Percentiles rank a stretch among this genome's conserved stretches.
Conservation (phyloP, 1,284 basidiomycete genomes). For the Inonotus hispidus region DNA sequence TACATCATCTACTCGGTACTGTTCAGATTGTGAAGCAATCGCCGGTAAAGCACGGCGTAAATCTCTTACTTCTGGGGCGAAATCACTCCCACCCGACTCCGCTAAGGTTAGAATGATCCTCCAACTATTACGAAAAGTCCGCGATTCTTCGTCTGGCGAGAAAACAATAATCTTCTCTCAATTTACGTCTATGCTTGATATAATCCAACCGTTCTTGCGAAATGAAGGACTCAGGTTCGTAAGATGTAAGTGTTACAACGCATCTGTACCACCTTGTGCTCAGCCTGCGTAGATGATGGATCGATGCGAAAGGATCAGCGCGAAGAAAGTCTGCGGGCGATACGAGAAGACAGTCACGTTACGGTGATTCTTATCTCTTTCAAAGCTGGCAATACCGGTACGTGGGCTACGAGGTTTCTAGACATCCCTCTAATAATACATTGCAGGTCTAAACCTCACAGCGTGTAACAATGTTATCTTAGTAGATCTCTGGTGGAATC, state of each 20-base stretch:
- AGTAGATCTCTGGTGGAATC: slow-evolving; percentile 95
- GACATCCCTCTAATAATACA: slow-evolving; percentile 5
- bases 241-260: slow-evolving; percentile 63
- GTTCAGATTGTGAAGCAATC: slow-evolving; percentile 54
- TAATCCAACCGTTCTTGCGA: slow-evolving; percentile 80
- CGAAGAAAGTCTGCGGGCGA: slow-evolving; percentile 67
- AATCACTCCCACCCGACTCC: slow-evolving; percentile 54
- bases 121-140: slow-evolving; percentile 64
- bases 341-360: slow-evolving; percentile 54
- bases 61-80: slow-evolving; percentile 21
- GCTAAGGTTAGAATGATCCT: slow-evolving; percentile 89
- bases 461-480: slow-evolving; percentile 93
- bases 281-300: slow-evolving; percentile 66
- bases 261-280: background rate
- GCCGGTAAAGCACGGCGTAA: slow-evolving; percentile 35
- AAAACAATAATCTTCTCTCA: slow-evolving; percentile 92
- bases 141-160: slow-evolving; percentile 49
- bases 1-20: slow-evolving; percentile 40
- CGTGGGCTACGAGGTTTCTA: slow-evolving; percentile 20
- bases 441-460: slow-evolving; percentile 82
- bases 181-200: slow-evolving; percentile 87
- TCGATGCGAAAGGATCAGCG: slow-evolving; percentile 76
- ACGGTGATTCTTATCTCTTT: slow-evolving; percentile 91
- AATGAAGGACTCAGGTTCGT: slow-evolving; percentile 66
- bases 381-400: slow-evolving; percentile 90